Evolutionary conservation across 148 eudicot species (phyloP), one percentile per base, ranked within the genome.

Genomic region (Diospyros kaki): DNA sequence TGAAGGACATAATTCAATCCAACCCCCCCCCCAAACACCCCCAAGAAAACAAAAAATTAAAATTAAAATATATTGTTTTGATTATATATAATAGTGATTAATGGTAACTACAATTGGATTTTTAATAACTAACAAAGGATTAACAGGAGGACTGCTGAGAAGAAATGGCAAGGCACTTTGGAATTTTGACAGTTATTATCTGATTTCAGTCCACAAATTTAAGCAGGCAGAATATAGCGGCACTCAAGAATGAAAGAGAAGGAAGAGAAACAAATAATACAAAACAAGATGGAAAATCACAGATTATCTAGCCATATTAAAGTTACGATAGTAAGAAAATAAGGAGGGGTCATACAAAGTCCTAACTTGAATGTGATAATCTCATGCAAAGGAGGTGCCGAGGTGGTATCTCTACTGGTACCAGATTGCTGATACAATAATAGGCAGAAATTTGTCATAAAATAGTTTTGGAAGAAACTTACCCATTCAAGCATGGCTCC

Each of bases 401-500:
- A 28, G 28, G 28, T 28, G 28, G 28, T 28, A 28, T 28, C 28
- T 28, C 28, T 28, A 28, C 28, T 28, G 28, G 28, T 28, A 28
- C 28, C 28, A 28, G 28, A 28, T 28, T 28, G 28, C 28, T 28
- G 28, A 28, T 18, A n/a, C 3, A n/a, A 68, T 18, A 3, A 68
- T 28, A 68, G 42, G 9, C 11, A 18, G 51, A 68, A 68, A 9
- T 53, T 69, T 53, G 59, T 6, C 4, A 10, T n/a, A 58, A 1
- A 18, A 64, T 61, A 52, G 12, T 10, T 14, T 14, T 0, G 42
- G 51, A 45, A 58, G 17, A 67, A 75, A 82, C 85, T 67, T 86
- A 94, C 98, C 97, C 96, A 94, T 48, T 94, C 98, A 45, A 92
- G 96, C 91, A 94, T 92, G 28, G 87, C 93, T 58, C 98, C 98